Evolutionary conservation across 2,329 filamentous ascomycete genomes (phyloP).

Genomic region (Trichoderma sp.): DNA sequence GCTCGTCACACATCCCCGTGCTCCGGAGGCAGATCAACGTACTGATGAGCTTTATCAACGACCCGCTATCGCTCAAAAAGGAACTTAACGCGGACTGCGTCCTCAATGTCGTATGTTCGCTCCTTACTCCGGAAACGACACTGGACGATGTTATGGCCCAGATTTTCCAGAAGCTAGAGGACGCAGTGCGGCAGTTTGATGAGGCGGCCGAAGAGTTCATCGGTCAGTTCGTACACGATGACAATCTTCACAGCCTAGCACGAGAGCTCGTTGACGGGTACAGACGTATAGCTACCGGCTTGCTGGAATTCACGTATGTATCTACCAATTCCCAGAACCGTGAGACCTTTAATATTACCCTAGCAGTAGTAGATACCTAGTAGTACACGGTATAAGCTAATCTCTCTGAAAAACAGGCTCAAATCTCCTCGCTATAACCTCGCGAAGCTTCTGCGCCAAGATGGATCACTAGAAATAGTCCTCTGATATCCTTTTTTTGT

Average conservation of each 20-base stretch:
- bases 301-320: slow-evolving; percentile 35
- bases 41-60: slow-evolving; percentile 31
- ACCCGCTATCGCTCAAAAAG: slow-evolving; percentile 35
- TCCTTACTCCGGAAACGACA: slow-evolving; percentile 26
- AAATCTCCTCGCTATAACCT: slow-evolving; percentile 36
- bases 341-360: neutral
- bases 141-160: slow-evolving; percentile 28
- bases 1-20: too few relatives aligned
- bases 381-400: neutral
- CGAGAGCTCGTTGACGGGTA: slow-evolving; percentile 33
- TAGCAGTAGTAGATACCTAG: neutral
- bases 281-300: slow-evolving; percentile 32
- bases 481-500: neutral
- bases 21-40: slow-evolving; percentile 29
- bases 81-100: slow-evolving; percentile 30
- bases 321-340: neutral
- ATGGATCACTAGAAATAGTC: slow-evolving; percentile 35
- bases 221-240: slow-evolving; percentile 13
- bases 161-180: slow-evolving; percentile 25
- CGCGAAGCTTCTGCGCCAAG: slow-evolving; percentile 29
- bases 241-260: slow-evolving; percentile 20
- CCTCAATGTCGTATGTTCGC: slow-evolving; percentile 32
- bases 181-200: slow-evolving; percentile 29
- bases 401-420: slow-evolving; percentile 25
- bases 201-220: slow-evolving; percentile 23